Percentiles rank a stretch among this genome's conserved stretches.
These are phyloP conservation scores for Craterostigma plantagineum DNA, from an alignment of 257 asterid species.

Conservation along the genomic window DNA sequence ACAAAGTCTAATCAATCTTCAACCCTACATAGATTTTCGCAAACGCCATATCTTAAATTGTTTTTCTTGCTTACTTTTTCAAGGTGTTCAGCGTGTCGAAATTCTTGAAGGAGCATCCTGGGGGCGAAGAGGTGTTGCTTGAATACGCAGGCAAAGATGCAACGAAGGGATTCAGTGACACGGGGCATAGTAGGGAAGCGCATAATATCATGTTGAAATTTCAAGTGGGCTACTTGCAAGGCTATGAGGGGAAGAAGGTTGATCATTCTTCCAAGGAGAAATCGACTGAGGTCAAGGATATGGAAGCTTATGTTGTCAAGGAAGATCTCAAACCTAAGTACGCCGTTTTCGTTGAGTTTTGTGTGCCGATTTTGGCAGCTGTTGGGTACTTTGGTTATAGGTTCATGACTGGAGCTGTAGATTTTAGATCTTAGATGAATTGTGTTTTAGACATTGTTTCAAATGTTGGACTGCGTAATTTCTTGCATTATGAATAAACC, in stretches of 20 bases:
- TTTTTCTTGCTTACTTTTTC: neutral
- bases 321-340: slow-evolving; percentile 3
- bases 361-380: slow-evolving; percentile 12
- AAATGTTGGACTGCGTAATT: too few species aligned
- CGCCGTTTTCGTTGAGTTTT: slow-evolving; percentile 9
- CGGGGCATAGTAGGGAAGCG: slow-evolving; percentile 28
- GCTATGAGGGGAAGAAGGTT: slow-evolving; percentile 2
- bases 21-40: neutral
- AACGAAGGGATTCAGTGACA: slow-evolving; percentile 16
- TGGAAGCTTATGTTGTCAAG: slow-evolving; percentile 17
- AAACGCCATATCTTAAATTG: neutral
- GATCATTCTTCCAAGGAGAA: slow-evolving; percentile 5
- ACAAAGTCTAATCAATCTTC: neutral
- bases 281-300: slow-evolving; percentile 12
- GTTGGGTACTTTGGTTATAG: slow-evolving; percentile 13
- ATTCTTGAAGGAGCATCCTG: slow-evolving; percentile 27
- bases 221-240: slow-evolving; percentile 19
- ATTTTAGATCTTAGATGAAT: neutral
- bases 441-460: too few species aligned
- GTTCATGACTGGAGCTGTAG: slow-evolving; percentile 4
- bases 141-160: slow-evolving; percentile 28
- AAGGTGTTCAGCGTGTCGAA: slow-evolving; percentile 17
- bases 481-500: too few species aligned
- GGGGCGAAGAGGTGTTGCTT: slow-evolving; percentile 24
- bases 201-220: slow-evolving; percentile 10